Evolutionary conservation across 208 protist genomes (phyloP).

Genomic region (Tritrichomonas foetus): DNA sequence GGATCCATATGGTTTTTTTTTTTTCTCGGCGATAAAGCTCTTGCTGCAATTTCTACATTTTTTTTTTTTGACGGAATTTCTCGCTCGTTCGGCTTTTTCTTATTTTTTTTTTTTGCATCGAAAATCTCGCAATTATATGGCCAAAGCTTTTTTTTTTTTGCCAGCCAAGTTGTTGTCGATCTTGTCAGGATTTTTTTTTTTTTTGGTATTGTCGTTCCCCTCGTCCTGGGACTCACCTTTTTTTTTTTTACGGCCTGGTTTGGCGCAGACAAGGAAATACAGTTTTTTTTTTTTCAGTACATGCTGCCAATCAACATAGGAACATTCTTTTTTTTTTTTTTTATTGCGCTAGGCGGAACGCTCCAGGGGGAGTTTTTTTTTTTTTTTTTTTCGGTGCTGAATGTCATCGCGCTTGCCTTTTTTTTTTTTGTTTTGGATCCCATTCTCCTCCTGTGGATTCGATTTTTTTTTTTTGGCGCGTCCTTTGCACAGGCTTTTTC

Average conservation of each 20-base stretch:
- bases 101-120: neutral
- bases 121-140: neutral
- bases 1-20: neutral
- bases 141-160: too few relatives aligned
- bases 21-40: neutral
- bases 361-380: neutral
- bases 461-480: neutral
- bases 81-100: neutral
- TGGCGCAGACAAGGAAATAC: neutral
- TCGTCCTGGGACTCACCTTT: too few relatives aligned
- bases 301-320: neutral
- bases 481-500: neutral
- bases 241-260: neutral
- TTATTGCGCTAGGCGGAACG: neutral
- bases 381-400: neutral
- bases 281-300: neutral
- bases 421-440: neutral
- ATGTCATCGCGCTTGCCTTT: neutral
- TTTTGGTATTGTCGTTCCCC: neutral
- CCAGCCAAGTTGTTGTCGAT: neutral
- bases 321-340: neutral
- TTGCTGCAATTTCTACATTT: neutral
- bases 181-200: neutral
- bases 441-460: neutral
- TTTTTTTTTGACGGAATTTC: neutral